Evolutionary conservation across 495 filamentous ascomycete species (phyloP), one percentile per base, ranked within the genome.

Genomic region (Aspergillus panamensis): DNA sequence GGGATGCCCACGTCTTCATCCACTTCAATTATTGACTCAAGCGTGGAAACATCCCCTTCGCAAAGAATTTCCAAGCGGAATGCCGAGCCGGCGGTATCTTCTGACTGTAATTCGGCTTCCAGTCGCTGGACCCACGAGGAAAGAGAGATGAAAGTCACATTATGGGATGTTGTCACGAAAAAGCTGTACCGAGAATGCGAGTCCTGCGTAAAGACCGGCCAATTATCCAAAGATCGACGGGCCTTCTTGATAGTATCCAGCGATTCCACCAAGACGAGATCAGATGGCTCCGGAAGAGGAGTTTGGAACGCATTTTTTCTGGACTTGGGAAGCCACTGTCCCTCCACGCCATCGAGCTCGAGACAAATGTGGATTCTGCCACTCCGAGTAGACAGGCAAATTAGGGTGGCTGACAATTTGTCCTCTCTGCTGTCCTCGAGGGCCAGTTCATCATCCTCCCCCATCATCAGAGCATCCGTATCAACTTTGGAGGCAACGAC

Each of bases 351-450:
- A 32, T 91, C 85, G 3, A 91, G 66, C 63, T 94, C 89, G 16
- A 96, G 76, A 64, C 88, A 95, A 19, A 95, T 71, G 54, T 90
- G 84, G 16, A 95, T 75, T 61, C 87, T 81, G 19, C 88, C 88
- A 60, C 80, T 87, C 32, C 80, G 85, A 5, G 88, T 90, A 5
- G 90, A 76, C 1, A 96, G 69, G 67, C 90, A 95, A 35, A 96
- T 72, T 19, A 93, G 74, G 1, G 86, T 82, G 12, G 86, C 78
- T 2, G 90, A 91, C 10, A 91, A 63, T 19, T 86, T 88, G 53
- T 86, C 83, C 40, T 83, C 77, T 33, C 84, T 82, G 35, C 73
- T 71, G 3, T 81, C 77, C 42, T 83, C 84, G 5, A 67, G 45
- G 6, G 74, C 72, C 14, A 72, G 68, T 40, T 80, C 76, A 51